Percentiles rank a stretch among this genome's conserved stretches.
phyloP scores from a whole-genome alignment of 495 filamentous ascomycete species.

The Podospora conica region DNA sequence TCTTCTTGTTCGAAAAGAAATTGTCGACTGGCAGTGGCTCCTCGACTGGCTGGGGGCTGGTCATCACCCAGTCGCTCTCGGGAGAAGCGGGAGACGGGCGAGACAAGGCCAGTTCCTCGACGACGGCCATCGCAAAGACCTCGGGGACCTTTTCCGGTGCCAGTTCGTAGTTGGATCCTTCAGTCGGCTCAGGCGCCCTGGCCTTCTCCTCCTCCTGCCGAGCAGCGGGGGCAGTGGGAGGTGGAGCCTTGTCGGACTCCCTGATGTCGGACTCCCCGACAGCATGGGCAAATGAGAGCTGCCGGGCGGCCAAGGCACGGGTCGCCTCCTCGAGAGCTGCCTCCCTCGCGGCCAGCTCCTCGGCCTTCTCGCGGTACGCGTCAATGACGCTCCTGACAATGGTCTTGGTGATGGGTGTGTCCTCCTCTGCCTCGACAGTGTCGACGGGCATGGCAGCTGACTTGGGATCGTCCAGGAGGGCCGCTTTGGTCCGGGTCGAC shows the following conservation, averaged over 20 bases:
- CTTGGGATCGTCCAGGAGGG: neutral
- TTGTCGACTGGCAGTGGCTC: neutral
- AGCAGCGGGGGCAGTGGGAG: too few relatives aligned
- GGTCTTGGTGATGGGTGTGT: slow-evolving; percentile 3
- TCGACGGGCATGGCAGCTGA: neutral
- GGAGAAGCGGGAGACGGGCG: neutral
- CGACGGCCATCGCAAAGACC: neutral
- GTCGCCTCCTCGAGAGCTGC: neutral
- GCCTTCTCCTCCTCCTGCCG: too few relatives aligned
- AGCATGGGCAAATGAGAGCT: neutral
- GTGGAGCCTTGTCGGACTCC: neutral
- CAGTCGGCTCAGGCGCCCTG: too few relatives aligned
- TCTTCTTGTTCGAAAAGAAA: neutral
- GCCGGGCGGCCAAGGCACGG: neutral
- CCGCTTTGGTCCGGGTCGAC: slow-evolving; percentile 13
- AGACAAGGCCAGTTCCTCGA: neutral
- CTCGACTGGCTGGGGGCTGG: neutral
- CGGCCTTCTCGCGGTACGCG: neutral
- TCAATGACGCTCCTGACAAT: slow-evolving; percentile 11
- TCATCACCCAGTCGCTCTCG: neutral
- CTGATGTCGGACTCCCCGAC: too few relatives aligned
- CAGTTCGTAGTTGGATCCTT: neutral
- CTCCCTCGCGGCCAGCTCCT: neutral
- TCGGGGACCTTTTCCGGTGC: neutral
- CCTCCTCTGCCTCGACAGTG: neutral